These are phyloP conservation scores for Dryadomyces quercivorus DNA, from an alignment of 2,329 filamentous ascomycete genomes.

Conservation along the genomic window DNA sequence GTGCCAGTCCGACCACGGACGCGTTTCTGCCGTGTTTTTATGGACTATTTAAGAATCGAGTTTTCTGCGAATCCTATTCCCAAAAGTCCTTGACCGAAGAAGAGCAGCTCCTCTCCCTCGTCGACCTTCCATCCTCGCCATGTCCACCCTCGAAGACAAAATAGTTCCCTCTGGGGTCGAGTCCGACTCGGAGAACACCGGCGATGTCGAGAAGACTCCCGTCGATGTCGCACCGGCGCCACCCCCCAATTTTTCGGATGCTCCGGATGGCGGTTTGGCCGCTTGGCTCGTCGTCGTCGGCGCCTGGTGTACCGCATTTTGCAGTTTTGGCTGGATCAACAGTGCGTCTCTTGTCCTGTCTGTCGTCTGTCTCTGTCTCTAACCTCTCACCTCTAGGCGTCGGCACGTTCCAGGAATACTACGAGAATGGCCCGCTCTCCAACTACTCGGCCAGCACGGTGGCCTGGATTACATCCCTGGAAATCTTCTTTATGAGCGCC, in stretches of 20 bases:
- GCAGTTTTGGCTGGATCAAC: conserved; percentile 28
- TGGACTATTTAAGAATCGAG: too few relatives aligned
- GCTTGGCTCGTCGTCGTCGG: conserved; percentile 29
- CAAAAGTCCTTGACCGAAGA: too few relatives aligned
- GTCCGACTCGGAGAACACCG: background rate
- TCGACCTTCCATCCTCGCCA: background rate
- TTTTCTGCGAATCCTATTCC: too few relatives aligned
- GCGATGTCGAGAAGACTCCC: background rate
- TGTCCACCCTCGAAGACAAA: background rate
- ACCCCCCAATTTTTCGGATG: background rate
- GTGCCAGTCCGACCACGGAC: too few relatives aligned
- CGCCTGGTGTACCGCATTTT: conserved; percentile 27
- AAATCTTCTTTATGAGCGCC: conserved; percentile 32
- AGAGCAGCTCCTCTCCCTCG: too few relatives aligned
- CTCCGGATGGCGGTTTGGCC: conserved; percentile 14
- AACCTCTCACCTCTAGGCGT: conserved; percentile 16
- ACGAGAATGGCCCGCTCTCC: conserved; percentile 34
- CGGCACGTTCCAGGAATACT: conserved; percentile 47
- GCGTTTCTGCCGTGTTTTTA: too few relatives aligned
- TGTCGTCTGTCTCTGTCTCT: background rate
- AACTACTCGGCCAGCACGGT: conserved; percentile 39
- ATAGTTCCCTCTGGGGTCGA: background rate
- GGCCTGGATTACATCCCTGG: conserved; percentile 48
- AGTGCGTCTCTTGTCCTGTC: conserved; percentile 13
- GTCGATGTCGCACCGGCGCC: background rate